These are phyloP conservation scores for Penicillium crustosum DNA, from an alignment of 2,329 filamentous ascomycete genomes.

Conservation along the genomic window DNA sequence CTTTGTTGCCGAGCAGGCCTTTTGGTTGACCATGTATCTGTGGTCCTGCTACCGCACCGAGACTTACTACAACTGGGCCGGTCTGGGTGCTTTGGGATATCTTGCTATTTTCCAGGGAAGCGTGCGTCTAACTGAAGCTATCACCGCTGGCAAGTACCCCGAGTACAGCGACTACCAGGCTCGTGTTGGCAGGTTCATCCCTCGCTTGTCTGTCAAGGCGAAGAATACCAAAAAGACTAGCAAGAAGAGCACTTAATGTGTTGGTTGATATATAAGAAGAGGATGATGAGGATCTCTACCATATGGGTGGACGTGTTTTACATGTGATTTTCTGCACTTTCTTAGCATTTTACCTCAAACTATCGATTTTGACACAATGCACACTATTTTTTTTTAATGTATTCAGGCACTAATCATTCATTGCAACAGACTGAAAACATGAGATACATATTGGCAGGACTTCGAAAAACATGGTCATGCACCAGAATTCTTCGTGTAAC, in stretches of 20 bases:
- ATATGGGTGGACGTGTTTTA: neutral
- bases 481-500: neutral
- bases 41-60: constrained; percentile 79
- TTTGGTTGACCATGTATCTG: constrained; percentile 86
- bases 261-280: neutral
- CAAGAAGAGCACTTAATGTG: constrained; percentile 23
- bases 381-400: neutral
- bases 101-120: constrained; percentile 84
- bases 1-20: constrained; percentile 84
- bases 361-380: neutral
- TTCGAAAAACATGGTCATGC: neutral
- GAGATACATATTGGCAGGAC: neutral
- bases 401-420: neutral
- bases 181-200: constrained; percentile 80
- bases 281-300: neutral
- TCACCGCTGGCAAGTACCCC: constrained; percentile 79
- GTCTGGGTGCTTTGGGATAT: constrained; percentile 66
- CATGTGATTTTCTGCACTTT: neutral
- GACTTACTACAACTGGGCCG: constrained; percentile 75
- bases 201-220: constrained; percentile 46
- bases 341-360: neutral
- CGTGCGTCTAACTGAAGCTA: constrained; percentile 80
- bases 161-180: constrained; percentile 84
- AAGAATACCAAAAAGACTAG: constrained; percentile 25
- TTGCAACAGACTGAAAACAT: neutral